Percentiles rank a stretch among this genome's conserved stretches.
Conservation (phyloP, 2,329 filamentous ascomycete genomes). For the Exophiala sideris region DNA sequence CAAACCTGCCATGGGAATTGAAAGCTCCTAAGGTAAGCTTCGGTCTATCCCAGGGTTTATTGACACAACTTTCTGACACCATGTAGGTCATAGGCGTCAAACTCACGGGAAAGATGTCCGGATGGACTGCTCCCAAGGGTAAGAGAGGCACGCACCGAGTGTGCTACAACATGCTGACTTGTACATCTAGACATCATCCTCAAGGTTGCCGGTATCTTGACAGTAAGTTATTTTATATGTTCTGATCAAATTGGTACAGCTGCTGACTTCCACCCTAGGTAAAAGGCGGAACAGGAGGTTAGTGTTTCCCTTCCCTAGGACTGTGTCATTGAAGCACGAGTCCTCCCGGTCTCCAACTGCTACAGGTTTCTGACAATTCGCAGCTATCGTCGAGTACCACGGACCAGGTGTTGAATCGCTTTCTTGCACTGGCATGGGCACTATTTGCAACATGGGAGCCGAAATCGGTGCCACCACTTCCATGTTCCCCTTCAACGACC, state of each 20-base stretch:
- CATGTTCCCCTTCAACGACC: constrained; percentile 95
- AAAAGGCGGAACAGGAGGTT: constrained; percentile 93
- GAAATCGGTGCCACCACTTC: constrained; percentile 76
- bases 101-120: constrained; percentile 81
- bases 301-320: background rate
- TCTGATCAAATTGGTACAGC: background rate
- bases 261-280: constrained; percentile 40
- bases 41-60: too few species aligned
- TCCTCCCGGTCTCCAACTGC: background rate
- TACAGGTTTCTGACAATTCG: background rate
- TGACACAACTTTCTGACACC: too few species aligned
- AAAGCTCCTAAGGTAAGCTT: constrained; percentile 81
- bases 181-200: constrained; percentile 75
- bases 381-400: constrained; percentile 57
- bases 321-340: too few species aligned
- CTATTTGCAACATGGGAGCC: constrained; percentile 68
- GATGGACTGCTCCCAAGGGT: constrained; percentile 94
- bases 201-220: constrained; percentile 93
- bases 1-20: constrained; percentile 92
- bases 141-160: too few species aligned
- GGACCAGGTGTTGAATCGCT: constrained; percentile 69
- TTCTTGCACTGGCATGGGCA: constrained; percentile 82
- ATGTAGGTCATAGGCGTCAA: constrained; percentile 71
- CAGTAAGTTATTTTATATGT: constrained; percentile 43
- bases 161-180: constrained; percentile 12